These are phyloP conservation scores for Colletotrichum melonis DNA, from an alignment of 2,329 filamentous ascomycete genomes.

Conservation along the genomic window DNA sequence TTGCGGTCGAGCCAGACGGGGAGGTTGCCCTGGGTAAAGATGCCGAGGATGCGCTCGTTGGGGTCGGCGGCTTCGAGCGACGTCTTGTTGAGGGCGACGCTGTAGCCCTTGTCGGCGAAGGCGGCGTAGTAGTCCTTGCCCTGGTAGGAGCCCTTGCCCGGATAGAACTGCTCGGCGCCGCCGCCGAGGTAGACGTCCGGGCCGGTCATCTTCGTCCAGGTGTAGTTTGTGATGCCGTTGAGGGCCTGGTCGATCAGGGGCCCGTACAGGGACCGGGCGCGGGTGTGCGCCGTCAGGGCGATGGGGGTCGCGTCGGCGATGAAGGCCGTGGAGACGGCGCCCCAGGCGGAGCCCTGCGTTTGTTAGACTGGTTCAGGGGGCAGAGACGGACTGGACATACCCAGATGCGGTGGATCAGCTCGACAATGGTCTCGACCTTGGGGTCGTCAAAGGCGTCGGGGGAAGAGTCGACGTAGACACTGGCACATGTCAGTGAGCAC, in stretches of 20 bases:
- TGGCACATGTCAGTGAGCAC: constrained; percentile 36
- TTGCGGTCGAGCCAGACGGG: constrained; percentile 91
- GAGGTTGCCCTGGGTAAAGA: constrained; percentile 81
- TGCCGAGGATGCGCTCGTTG: constrained; percentile 75
- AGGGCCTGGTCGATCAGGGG: constrained; percentile 81
- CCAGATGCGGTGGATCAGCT: constrained; percentile 78
- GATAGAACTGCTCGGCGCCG: constrained; percentile 83
- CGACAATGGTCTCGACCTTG: constrained; percentile 86
- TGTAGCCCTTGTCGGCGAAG: constrained; percentile 79
- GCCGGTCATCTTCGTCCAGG: constrained; percentile 79
- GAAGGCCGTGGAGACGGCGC: constrained; percentile 82
- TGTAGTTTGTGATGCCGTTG: constrained; percentile 82
- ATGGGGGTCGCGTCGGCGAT: constrained; percentile 86
- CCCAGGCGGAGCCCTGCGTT: constrained; percentile 63
- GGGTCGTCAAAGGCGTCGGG: constrained; percentile 81
- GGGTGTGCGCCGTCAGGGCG: constrained; percentile 78
- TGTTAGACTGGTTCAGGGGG: background rate
- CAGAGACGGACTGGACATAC: constrained; percentile 60
- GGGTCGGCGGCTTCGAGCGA: constrained; percentile 69
- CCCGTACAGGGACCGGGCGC: constrained; percentile 75
- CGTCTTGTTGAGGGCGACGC: constrained; percentile 79
- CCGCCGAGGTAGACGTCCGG: constrained; percentile 87
- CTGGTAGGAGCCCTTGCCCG: constrained; percentile 72
- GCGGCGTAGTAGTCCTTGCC: constrained; percentile 83
- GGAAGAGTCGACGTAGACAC: constrained; percentile 82